Evolutionary conservation across 164 flowering plant genomes (phyloP), one percentile per base, ranked within the genome.

Genomic region (Hamamelis virginiana): DNA sequence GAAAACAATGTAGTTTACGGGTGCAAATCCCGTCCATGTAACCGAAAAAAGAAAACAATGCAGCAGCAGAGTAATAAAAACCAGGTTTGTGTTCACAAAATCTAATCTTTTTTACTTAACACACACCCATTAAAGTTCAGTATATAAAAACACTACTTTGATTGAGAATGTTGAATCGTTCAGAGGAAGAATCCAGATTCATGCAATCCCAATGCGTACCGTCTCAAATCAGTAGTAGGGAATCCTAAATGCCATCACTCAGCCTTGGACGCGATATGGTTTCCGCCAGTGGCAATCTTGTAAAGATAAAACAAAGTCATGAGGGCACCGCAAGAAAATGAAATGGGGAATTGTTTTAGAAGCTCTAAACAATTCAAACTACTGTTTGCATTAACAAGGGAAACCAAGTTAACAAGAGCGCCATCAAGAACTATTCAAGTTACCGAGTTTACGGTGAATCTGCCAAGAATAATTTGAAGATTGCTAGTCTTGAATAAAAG

Each of bases 401-500:
- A 33, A 33, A 33, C 41, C 41, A 2, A 33, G 41, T 33, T 2
- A 33, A 33, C 6, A 2, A 6, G 41, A 33, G 41, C 2, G 41
- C 41, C 41, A 33, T 33, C 41, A 33, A 33, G 6, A 33, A 33
- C 94, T 59, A 80, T 93, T 71, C 93, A 93, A 77, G 98, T 87
- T 70, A 92, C 98, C 9, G 98, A 96, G 69, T 96, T 96, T 75
- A 96, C 98, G 67, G 99, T 95, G 62, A 86, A 92, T 79, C 41
- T 61, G 14, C 61, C 56, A 43, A 44, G 48, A 18, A 12, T 28
- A 27, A 58, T 55, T 1, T 25, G 11, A 43, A 67, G n/a, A 8
- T 67, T 33, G 23, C 45, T 18, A 50, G 53, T 50, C 53, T 8
- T 50, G 53, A 50, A 6, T 33, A 2, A 33, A 2, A n/a, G n/a